Evolutionary conservation across 306 rosid genomes (phyloP), one percentile per base, ranked within the genome.

Genomic region (Senna siamea): DNA sequence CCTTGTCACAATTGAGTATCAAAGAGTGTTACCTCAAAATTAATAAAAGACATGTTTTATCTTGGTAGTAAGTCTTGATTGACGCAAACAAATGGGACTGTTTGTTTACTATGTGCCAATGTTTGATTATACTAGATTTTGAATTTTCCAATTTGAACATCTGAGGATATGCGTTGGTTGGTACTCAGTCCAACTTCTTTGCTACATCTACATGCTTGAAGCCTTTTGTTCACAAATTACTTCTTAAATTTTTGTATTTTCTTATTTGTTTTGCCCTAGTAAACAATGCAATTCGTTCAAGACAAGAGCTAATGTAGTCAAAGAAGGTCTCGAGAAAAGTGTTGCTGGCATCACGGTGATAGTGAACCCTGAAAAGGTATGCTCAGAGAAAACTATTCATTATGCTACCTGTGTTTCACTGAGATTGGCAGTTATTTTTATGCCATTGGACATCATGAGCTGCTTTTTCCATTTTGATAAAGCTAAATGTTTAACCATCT

Each of bases 301-400:
- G 85, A 81, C 28, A 9, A 87, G 90, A 69, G 98, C 98, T 34
- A 11, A 11, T 32, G 20, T 65, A 81, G 97, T 88, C 84, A 87
- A 85, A 77, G 77, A 66, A 51, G 90, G 93, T 41, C 34, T 94
- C 26, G 91, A 86, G 90, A 62, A 70, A 17, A 77, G 79, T 6
- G 69, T 61, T 62, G 1, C 72, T 74, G 93, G 89, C 54, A 59
- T 94, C 70, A 63, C 50, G 40, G 95, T 89, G 80, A 56, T 70
- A 35, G 28, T 89, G 78, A 94, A 94, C 43, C 97, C 96, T 51
- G 84, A 85, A 11, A 88, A 87, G 97, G 99, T 89, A 86, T 23
- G 51, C 56, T 48, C 47, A 9, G 43, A 41, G 30, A 46, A 37
- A 37, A 23, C 44, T 62, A n/a, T 67, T 71, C 37, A 47, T 46